Evolutionary conservation across 1,284 basidiomycete species (phyloP), one percentile per base, ranked within the genome.

Genomic region (Volvariella surrecta): DNA sequence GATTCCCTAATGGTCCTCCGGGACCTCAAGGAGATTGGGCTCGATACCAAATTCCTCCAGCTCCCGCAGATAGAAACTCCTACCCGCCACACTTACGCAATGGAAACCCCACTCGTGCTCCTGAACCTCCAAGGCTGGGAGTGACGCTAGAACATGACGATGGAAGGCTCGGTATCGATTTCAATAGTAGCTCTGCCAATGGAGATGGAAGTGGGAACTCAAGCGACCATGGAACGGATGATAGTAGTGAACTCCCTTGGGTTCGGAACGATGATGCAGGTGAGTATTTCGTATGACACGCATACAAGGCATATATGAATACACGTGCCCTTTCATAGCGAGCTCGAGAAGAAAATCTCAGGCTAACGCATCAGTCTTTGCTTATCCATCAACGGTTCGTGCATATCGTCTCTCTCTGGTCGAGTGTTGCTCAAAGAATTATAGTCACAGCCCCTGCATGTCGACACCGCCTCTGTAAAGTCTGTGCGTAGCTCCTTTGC

Each of bases 201-300:
- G 24, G 11, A 6, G 11, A 11, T 28, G 54, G 51, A 40, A 51
- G 55, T 48, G 54, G 62, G 28, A 59, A 55, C 42, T 54, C 60
- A 7, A 67, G 66, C 45, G 65, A 71, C 44, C 59, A 59, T 11
- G 62, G 61, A 40, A 66, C 66, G 17, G 71, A 77, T 42, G 71
- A 72, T 28, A 66, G 66, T 46, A 80, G 75, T 51, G 82, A 84
- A 58, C 67, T 82, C 39, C 79, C 78, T 20, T 83, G 79, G 74
- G 67, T 72, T 39, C 63, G 64, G 42, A 53, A 58, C 44, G 71
- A 75, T 51, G 61, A 59, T 49, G 52, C 58, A 48, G 51, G 62
- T 64, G 45, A 35, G 58, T 56, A 30, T 39, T 30, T 42, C 24
- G 24, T 28, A 28, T 28, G 6, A 17, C 44, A 40, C 44, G 43